Percentiles rank a stretch among this genome's conserved stretches.
These are phyloP conservation scores for Rhizophora apiculata DNA, from an alignment of 345 rosid species.

Conservation along the genomic window DNA sequence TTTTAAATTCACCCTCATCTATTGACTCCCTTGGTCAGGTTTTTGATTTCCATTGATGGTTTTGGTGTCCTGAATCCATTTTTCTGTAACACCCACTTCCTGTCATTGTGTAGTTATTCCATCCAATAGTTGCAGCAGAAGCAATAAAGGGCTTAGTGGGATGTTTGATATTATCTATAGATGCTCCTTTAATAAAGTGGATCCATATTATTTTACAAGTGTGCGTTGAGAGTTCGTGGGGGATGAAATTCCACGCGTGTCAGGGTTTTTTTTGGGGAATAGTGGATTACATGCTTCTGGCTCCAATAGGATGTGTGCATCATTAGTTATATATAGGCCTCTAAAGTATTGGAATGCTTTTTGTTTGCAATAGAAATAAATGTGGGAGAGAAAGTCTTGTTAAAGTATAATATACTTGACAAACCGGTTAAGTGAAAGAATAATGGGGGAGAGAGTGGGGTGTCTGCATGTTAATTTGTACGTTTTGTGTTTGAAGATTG, in stretches of 20 bases:
- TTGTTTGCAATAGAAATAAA: background rate
- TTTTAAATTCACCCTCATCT: background rate
- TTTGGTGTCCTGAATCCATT: background rate
- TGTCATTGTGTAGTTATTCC: slow-evolving; percentile 5
- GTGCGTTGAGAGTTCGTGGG: slow-evolving; percentile 2
- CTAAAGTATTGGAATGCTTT: slow-evolving; percentile 6
- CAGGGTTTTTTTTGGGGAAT: background rate
- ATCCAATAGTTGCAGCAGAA: slow-evolving; percentile 18
- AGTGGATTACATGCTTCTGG: background rate
- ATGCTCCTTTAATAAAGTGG: slow-evolving; percentile 11
- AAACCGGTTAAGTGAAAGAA: too few relatives aligned
- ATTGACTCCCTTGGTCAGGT: slow-evolving; percentile 1
- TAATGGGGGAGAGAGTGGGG: background rate
- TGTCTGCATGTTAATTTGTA: background rate
- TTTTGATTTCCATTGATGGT: background rate
- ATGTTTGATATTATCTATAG: background rate
- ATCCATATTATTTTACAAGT: background rate
- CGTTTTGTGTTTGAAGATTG: background rate
- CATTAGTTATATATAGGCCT: slow-evolving; percentile 6
- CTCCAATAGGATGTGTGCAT: background rate
- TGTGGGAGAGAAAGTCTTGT: too few relatives aligned
- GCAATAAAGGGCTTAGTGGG: slow-evolving; percentile 18
- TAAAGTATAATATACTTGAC: too few relatives aligned
- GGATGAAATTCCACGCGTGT: slow-evolving; percentile 9
- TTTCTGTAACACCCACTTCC: background rate